Evolutionary conservation across 768 basidiomycete genomes (phyloP).

Genomic region (Paxillus rubicundulus): DNA sequence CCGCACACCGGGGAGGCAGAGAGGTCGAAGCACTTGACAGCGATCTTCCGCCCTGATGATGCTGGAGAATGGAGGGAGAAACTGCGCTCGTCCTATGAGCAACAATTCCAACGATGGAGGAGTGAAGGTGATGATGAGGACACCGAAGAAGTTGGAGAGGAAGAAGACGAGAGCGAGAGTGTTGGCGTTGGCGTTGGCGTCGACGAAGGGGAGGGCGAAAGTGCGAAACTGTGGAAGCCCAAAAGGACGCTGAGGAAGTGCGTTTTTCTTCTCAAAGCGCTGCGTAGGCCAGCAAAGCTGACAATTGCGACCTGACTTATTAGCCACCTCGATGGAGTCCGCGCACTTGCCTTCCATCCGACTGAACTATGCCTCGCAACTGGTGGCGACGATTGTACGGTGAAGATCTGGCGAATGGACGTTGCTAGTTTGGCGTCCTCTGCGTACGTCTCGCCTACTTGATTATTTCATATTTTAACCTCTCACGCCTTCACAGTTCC

Average conservation of each 20-base stretch:
- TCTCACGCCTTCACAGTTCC: slow-evolving; percentile 40
- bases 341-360: slow-evolving; percentile 87
- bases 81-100: slow-evolving; percentile 61
- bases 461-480: not conserved
- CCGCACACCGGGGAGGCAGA: slow-evolving; percentile 16
- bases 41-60: slow-evolving; percentile 87
- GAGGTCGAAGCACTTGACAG: slow-evolving; percentile 42
- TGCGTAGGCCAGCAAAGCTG: not conserved
- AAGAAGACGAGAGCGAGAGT: slow-evolving; percentile 62
- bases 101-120: slow-evolving; percentile 33
- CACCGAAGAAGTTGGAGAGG: slow-evolving; percentile 65
- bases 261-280: slow-evolving; percentile 34
- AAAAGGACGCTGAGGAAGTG: slow-evolving; percentile 88
- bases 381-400: slow-evolving; percentile 91
- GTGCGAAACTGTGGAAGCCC: slow-evolving; percentile 77
- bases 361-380: slow-evolving; percentile 84
- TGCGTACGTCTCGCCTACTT: slow-evolving; percentile 52
- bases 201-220: slow-evolving; percentile 66
- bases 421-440: slow-evolving; percentile 69
- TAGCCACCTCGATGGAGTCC: slow-evolving; percentile 92
- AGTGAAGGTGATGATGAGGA: slow-evolving; percentile 58
- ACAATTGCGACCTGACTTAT: slow-evolving; percentile 8
- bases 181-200: slow-evolving; percentile 44
- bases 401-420: slow-evolving; percentile 95
- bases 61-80: slow-evolving; percentile 85